Evolutionary conservation across 306 rosid species (phyloP).

Genomic region (Begonia peltatifolia): DNA sequence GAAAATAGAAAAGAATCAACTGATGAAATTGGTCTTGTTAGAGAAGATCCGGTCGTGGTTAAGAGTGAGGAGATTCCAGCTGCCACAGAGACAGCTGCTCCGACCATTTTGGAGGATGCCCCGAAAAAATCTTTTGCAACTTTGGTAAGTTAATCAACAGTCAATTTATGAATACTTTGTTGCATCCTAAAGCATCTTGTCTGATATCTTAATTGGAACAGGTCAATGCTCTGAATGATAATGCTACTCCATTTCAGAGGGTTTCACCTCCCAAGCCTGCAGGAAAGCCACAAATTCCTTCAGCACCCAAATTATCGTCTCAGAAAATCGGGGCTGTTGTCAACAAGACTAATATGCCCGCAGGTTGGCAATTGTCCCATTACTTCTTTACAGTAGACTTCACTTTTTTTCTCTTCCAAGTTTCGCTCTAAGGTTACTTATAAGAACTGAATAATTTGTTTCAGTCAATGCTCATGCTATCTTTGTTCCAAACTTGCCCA

Average conservation of each 20-base stretch:
- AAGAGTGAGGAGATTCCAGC: constrained; percentile 16
- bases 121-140: constrained; percentile 73
- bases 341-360: constrained; percentile 38
- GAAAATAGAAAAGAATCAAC: constrained; percentile 25
- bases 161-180: not conserved
- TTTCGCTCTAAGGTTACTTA: not conserved
- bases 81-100: constrained; percentile 21
- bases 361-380: constrained; percentile 21
- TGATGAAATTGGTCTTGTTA: constrained; percentile 23
- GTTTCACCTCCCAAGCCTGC: constrained; percentile 30
- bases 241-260: constrained; percentile 61
- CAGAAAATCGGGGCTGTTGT: constrained; percentile 16
- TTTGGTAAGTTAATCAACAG: constrained; percentile 31
- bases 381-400: not conserved
- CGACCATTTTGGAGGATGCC: constrained; percentile 28
- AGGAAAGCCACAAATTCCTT: constrained; percentile 19
- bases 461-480: constrained; percentile 63
- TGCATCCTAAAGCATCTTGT: not conserved
- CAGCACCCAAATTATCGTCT: constrained; percentile 21
- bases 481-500: constrained; percentile 75
- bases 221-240: constrained; percentile 57
- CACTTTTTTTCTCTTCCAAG: not conserved
- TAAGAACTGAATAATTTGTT: not conserved
- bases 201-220: constrained; percentile 8
- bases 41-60: constrained; percentile 23